These are phyloP conservation scores for Plantago elongata DNA, from an alignment of 257 asterid genomes.

Conservation along the genomic window DNA sequence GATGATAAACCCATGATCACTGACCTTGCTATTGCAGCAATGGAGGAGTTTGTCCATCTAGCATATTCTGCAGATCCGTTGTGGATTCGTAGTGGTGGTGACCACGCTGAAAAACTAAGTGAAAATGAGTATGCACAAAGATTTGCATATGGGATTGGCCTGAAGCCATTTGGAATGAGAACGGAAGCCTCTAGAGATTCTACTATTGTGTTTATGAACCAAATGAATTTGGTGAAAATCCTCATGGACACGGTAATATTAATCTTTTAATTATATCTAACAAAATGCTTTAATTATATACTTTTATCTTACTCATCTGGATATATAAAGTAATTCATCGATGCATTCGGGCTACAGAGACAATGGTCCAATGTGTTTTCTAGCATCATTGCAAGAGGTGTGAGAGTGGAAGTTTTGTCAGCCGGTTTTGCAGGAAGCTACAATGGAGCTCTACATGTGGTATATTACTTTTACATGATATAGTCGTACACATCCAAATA, in stretches of 20 bases:
- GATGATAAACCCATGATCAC: slow-evolving; percentile 64
- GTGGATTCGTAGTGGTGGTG: slow-evolving; percentile 42
- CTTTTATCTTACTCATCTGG: background rate
- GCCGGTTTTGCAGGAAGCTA: slow-evolving; percentile 56
- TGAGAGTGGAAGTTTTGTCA: slow-evolving; percentile 43
- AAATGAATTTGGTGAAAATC: slow-evolving; percentile 42
- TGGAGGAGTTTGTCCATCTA: slow-evolving; percentile 67
- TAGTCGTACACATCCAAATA: too few species aligned
- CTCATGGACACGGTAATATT: slow-evolving; percentile 50
- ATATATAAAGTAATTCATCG: background rate
- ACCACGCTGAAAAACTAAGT: slow-evolving; percentile 22
- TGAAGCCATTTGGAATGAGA: slow-evolving; percentile 35
- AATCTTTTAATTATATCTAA: background rate
- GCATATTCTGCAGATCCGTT: slow-evolving; percentile 75
- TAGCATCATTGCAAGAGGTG: slow-evolving; percentile 42
- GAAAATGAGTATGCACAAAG: slow-evolving; percentile 40
- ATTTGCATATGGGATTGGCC: slow-evolving; percentile 49
- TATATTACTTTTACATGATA: slow-evolving; percentile 8
- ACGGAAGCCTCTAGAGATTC: slow-evolving; percentile 50
- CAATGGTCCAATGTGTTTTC: slow-evolving; percentile 48
- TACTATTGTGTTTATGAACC: slow-evolving; percentile 49
- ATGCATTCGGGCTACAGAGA: slow-evolving; percentile 21
- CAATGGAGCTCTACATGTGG: slow-evolving; percentile 62
- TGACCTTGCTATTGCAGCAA: slow-evolving; percentile 77
- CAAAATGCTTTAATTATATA: background rate